Evolutionary conservation across 2,329 filamentous ascomycete genomes (phyloP), one percentile per base, ranked within the genome.

Genomic region (Biscogniauxia mediterranea): DNA sequence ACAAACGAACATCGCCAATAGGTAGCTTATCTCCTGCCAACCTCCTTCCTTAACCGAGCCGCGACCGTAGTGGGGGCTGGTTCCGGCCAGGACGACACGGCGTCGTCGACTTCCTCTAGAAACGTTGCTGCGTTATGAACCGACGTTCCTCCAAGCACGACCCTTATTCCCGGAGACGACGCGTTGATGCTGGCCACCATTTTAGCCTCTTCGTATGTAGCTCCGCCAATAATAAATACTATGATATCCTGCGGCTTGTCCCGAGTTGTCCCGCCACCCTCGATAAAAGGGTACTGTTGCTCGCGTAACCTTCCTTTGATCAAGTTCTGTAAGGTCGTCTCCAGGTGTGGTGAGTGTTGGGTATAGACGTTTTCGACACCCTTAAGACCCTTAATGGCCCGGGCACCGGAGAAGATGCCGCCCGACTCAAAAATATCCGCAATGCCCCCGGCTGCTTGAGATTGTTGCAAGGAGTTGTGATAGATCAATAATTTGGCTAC

Each of bases 361-460:
- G 95, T 99, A 75, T 99, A 99, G 26, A 99, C 95, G 70, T 99
- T 99, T 75, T 99, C 96, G 1, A 99, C 95, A 1, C 95, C 95
- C 73, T 98, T 97, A 15, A 99, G 82, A 0, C 95, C 95, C 72
- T 96, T 97, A 76, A 99, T 93, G 71, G 89, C 92, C 49, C 92
- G 85, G 11, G 93, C 93, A 13, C 91, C 91, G 0, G 92, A 91
- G 76, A 99, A 97, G 66, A 99, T 94, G 4, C 92, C 94, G 0
- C 89, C 86, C 0, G 92, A 90, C 71, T 98, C 93, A 70, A 99
- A 98, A 6, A 98, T 86, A 67, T 98, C 94, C 0, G 92, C 89
- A 60, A 97, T 92, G 5, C 92, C 92, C 9, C 89, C 86, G 1
- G 86, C 85, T n/a, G 87, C 83, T 21, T 90, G 88, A 5, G 89